Conservation (phyloP, 257 asterid species). For the Vinca minor region DNA sequence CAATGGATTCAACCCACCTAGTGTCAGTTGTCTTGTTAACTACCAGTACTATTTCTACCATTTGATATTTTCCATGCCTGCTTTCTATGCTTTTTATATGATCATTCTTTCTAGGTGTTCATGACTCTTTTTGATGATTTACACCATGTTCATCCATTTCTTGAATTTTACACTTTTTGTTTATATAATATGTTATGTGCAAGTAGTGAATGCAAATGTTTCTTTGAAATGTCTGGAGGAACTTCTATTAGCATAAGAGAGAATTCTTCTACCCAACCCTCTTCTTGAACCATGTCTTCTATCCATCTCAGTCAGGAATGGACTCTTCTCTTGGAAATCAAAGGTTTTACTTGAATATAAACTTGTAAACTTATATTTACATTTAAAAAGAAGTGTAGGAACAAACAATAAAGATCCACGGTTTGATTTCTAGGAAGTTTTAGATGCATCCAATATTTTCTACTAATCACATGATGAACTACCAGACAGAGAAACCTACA, state of each 20-base stretch:
- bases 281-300: slow-evolving; percentile 71
- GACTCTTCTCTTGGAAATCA: slow-evolving; percentile 87
- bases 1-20: background rate
- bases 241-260: slow-evolving; percentile 74
- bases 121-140: background rate
- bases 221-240: slow-evolving; percentile 89
- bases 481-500: slow-evolving; percentile 67
- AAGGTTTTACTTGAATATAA: slow-evolving; percentile 38
- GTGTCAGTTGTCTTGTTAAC: background rate
- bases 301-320: slow-evolving; percentile 82
- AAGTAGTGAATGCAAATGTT: slow-evolving; percentile 89
- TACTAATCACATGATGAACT: slow-evolving; percentile 7
- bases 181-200: slow-evolving; percentile 13
- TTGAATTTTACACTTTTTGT: background rate
- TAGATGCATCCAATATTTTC: background rate
- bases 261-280: slow-evolving; percentile 71
- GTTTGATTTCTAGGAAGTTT: background rate
- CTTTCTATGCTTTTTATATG: background rate
- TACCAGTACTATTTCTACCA: background rate
- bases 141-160: background rate
- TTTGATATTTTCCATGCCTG: background rate
- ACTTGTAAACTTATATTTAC: background rate
- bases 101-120: background rate
- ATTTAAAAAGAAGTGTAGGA: too few relatives aligned
- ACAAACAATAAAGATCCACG: too few relatives aligned